Percentiles rank a stretch among this genome's conserved stretches.
Evolutionary conservation across 257 asterid species (phyloP).

Genomic region (Solanum acaule): DNA sequence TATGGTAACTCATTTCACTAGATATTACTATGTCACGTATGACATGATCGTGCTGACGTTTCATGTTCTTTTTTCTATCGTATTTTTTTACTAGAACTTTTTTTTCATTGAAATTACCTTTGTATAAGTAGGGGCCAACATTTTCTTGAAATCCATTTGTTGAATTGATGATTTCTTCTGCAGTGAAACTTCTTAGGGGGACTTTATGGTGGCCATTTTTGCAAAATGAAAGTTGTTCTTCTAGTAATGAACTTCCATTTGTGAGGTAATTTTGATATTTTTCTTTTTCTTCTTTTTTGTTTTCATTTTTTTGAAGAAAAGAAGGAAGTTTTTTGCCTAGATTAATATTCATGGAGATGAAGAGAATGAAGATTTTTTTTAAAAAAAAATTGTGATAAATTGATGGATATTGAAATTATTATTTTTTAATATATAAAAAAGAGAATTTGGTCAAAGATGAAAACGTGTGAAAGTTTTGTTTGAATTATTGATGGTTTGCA

Average conservation of each 20-base stretch:
- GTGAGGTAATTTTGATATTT: neutral
- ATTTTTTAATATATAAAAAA: neutral
- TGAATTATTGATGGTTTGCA: neutral
- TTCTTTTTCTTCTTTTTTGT: neutral
- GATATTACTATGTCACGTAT: conserved; percentile 1
- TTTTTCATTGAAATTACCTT: neutral
- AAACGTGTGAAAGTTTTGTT: neutral
- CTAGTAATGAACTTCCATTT: conserved; percentile 8
- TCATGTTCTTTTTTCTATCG: too few relatives aligned
- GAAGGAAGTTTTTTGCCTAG: neutral
- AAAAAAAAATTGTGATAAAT: neutral
- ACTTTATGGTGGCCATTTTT: neutral
- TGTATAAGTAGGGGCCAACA: neutral
- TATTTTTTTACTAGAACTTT: neutral
- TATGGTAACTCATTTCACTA: conserved; percentile 1
- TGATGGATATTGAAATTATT: neutral
- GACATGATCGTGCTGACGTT: neutral
- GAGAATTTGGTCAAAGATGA: neutral
- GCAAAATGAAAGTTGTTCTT: neutral
- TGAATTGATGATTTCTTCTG: conserved; percentile 2
- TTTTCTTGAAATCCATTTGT: neutral
- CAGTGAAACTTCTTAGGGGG: conserved; percentile 1
- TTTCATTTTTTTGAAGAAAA: neutral
- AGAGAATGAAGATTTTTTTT: neutral
- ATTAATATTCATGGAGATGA: neutral